Evolutionary conservation across 192 early-diverging fungal genomes (phyloP).

Genomic region (Coemansia brasiliensis): DNA sequence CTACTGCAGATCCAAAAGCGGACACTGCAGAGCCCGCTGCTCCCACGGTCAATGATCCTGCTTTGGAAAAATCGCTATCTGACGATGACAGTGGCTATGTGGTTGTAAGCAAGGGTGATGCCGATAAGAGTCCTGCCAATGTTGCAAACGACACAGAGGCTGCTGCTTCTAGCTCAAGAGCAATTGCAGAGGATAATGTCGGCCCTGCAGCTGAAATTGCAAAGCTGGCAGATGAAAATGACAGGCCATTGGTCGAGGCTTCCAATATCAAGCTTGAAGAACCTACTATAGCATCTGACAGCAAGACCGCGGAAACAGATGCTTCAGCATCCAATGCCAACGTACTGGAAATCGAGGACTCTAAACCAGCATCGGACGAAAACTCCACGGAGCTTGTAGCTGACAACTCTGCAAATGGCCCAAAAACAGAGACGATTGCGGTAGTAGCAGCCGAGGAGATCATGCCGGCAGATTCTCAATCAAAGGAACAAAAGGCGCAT

Average conservation of each 20-base stretch:
- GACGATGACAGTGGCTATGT: slow-evolving; percentile 8
- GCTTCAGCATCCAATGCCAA: too few relatives aligned
- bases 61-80: background rate
- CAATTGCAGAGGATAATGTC: background rate
- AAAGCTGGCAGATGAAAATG: background rate
- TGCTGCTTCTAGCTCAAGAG: background rate
- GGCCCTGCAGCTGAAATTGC: background rate
- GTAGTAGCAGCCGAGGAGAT: background rate
- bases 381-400: background rate
- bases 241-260: background rate
- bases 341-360: too few relatives aligned
- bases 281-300: background rate
- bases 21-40: background rate
- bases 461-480: too few relatives aligned
- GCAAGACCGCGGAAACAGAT: too few relatives aligned
- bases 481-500: background rate
- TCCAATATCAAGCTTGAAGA: background rate
- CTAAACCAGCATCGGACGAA: too few relatives aligned
- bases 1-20: slow-evolving; percentile 7
- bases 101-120: slow-evolving; percentile 5
- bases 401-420: background rate
- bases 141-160: background rate
- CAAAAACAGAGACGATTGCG: background rate
- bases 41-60: background rate
- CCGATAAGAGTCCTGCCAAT: background rate